Evolutionary conservation across 805 yeast species (phyloP).

Genomic region (Yamadazyma kitorensis): DNA sequence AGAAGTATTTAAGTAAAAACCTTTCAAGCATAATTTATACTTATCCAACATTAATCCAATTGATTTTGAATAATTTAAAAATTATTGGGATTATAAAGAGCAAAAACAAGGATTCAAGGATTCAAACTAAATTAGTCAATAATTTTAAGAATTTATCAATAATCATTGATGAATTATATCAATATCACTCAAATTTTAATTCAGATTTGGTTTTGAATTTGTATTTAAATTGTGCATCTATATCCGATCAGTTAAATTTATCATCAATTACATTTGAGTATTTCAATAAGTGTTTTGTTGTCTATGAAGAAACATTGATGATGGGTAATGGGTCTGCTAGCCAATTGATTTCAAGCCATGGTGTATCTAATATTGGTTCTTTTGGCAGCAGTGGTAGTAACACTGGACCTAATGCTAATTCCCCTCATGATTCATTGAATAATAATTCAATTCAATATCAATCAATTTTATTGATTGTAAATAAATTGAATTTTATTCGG

Average conservation of each 20-base stretch:
- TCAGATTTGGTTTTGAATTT: conserved; percentile 44
- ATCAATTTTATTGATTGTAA: conserved; percentile 44
- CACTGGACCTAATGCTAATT: too few relatives aligned
- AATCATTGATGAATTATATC: conserved; percentile 64
- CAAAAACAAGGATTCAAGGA: conserved; percentile 22
- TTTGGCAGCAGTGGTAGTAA: too few relatives aligned
- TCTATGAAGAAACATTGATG: conserved; percentile 64
- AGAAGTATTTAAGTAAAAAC: conserved; percentile 52
- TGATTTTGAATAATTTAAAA: conserved; percentile 58
- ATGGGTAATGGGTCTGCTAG: conserved; percentile 13
- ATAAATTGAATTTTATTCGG: conserved; percentile 41
- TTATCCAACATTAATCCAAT: conserved; percentile 71
- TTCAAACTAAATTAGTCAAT: conserved; percentile 34
- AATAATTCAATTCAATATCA: conserved; percentile 52
- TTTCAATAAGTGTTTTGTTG: conserved; percentile 80
- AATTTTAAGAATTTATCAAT: conserved; percentile 75
- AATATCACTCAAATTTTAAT: conserved; percentile 28
- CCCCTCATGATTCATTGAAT: conserved; percentile 39
- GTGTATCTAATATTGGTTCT: conserved; percentile 1
- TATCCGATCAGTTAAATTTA: conserved; percentile 74
- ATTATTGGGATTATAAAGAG: conserved; percentile 35
- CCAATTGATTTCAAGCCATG: conserved; percentile 2
- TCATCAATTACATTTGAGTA: conserved; percentile 82
- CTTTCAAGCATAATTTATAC: conserved; percentile 57
- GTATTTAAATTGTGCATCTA: conserved; percentile 62